Percentiles rank a stretch among this genome's conserved stretches.
Conservation (phyloP, 305 asterid genomes). For the Salvia sclarea region DNA sequence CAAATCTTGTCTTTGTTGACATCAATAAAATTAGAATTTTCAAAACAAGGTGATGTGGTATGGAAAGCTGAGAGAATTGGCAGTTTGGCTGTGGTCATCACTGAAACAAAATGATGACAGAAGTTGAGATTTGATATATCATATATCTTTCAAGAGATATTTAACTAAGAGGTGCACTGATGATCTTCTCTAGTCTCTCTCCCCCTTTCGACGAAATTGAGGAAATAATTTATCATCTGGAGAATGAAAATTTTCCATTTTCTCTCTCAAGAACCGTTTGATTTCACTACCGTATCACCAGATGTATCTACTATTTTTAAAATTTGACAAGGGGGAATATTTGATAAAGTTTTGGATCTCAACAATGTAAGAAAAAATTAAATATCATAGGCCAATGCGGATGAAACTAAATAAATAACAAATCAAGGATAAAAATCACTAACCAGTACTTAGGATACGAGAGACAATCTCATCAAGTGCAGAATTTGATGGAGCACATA, state of each 20-base stretch:
- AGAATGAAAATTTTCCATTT: neutral
- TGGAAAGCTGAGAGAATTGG: neutral
- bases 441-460: conserved; percentile 80
- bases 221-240: too few relatives aligned
- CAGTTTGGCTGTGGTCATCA: neutral
- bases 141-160: neutral
- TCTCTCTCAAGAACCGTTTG: conserved; percentile 8
- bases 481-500: conserved; percentile 99
- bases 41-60: neutral
- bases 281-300: neutral
- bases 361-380: conserved; percentile 22
- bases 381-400: conserved; percentile 23
- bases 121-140: conserved; percentile 2
- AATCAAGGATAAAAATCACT: conserved; percentile 30
- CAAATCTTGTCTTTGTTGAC: neutral
- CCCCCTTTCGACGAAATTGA: too few relatives aligned
- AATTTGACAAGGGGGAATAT: neutral
- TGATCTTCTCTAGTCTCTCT: too few relatives aligned
- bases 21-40: neutral
- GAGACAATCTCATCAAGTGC: conserved; percentile 98
- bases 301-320: neutral
- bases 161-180: too few relatives aligned
- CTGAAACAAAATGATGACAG: neutral
- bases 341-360: conserved; percentile 19
- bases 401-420: conserved; percentile 22